phyloP scores from a whole-genome alignment of 2,329 filamentous ascomycete genomes.

The Aspergillus fijiensis region DNA sequence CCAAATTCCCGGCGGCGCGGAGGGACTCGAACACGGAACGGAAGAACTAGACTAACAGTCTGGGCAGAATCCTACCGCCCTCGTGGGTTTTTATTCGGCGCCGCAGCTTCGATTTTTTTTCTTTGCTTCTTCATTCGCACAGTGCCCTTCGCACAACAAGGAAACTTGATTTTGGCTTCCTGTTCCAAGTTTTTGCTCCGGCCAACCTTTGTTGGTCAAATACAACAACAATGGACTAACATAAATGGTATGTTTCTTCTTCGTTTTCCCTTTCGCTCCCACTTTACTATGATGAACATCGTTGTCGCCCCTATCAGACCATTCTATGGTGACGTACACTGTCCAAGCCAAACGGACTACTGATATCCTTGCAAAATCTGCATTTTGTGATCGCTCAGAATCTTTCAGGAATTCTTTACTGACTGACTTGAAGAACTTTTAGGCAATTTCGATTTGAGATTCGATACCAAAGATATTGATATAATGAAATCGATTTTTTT shows the following conservation, averaged over 20 bases:
- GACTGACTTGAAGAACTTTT: slow-evolving; percentile 24
- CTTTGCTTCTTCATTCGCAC: slow-evolving; percentile 18
- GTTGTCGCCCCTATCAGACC: slow-evolving; percentile 65
- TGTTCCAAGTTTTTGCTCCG: not conserved
- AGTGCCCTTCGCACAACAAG: slow-evolving; percentile 16
- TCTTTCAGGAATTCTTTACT: slow-evolving; percentile 21
- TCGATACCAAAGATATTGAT: not conserved
- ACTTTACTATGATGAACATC: slow-evolving; percentile 54
- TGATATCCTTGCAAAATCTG: slow-evolving; percentile 38
- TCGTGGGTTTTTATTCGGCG: slow-evolving; percentile 21
- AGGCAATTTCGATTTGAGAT: not conserved
- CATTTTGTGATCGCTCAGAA: slow-evolving; percentile 13
- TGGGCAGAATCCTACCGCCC: slow-evolving; percentile 31
- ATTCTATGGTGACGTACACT: slow-evolving; percentile 59
- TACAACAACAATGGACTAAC: slow-evolving; percentile 12
- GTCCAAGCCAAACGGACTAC: slow-evolving; percentile 63
- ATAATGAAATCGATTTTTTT: not conserved
- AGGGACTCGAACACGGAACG: slow-evolving; percentile 18
- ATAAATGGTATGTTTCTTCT: slow-evolving; percentile 29
- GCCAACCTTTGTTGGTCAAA: slow-evolving; percentile 1
- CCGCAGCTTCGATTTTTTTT: slow-evolving; percentile 23
- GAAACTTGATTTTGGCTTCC: slow-evolving; percentile 12
- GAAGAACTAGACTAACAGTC: slow-evolving; percentile 9
- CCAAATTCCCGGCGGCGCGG: slow-evolving; percentile 15
- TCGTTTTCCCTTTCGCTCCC: slow-evolving; percentile 3